These are phyloP conservation scores for Fusarium papillatum DNA, from an alignment of 2,329 filamentous ascomycete genomes.

Conservation along the genomic window DNA sequence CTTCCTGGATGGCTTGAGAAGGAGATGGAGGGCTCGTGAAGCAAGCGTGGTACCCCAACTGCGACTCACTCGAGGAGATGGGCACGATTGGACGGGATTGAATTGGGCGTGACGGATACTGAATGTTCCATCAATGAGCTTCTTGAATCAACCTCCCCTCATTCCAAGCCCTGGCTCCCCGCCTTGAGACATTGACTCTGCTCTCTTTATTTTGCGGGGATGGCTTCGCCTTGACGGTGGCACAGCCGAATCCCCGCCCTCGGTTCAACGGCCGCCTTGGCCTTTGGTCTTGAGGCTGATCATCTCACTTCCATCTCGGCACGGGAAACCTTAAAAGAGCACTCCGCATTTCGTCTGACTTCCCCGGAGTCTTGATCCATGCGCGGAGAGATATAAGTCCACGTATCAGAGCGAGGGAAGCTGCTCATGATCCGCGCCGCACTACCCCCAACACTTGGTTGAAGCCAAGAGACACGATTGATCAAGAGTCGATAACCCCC, in stretches of 20 bases:
- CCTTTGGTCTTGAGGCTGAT: constrained; percentile 35
- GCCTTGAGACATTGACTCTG: constrained; percentile 17
- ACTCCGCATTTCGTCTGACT: constrained; percentile 20
- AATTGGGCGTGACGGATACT: constrained; percentile 21
- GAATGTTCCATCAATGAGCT: constrained; percentile 44
- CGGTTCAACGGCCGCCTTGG: constrained; percentile 26
- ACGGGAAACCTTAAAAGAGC: constrained; percentile 30
- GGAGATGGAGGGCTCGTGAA: constrained; percentile 56
- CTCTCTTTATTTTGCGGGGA: constrained; percentile 28
- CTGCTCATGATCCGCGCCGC: constrained; percentile 3
- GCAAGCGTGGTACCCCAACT: constrained; percentile 27
- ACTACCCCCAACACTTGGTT: constrained; percentile 10
- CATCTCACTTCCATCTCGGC: constrained; percentile 24
- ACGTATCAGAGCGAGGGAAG: constrained; percentile 33
- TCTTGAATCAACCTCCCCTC: constrained; percentile 28
- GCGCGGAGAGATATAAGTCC: constrained; percentile 31
- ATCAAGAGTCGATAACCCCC: constrained; percentile 14
- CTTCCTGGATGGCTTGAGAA: constrained; percentile 72
- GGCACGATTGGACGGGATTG: constrained; percentile 28
- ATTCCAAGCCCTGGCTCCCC: constrained; percentile 22
- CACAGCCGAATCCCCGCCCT: constrained; percentile 27
- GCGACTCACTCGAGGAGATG: not conserved
- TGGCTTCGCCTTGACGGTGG: constrained; percentile 21
- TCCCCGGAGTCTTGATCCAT: constrained; percentile 21
- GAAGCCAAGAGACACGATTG: constrained; percentile 10